These are phyloP conservation scores for Phytophthora pisi DNA, from an alignment of 352 stramenopile genomes.

Conservation along the genomic window DNA sequence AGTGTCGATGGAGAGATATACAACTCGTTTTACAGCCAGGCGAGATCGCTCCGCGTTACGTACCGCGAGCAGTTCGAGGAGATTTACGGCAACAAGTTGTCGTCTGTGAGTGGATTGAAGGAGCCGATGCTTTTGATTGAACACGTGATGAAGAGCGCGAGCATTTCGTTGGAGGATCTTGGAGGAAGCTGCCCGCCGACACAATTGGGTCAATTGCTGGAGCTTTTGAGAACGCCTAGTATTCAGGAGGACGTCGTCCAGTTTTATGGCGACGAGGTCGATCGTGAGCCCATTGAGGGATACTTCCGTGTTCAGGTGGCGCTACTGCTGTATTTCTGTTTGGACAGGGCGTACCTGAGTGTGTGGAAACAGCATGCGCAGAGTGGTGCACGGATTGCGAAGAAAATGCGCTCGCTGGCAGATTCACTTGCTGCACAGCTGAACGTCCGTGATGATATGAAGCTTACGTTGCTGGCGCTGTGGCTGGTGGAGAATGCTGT, in stretches of 20 bases:
- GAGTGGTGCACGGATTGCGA: constrained; percentile 57
- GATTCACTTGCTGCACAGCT: constrained; percentile 77
- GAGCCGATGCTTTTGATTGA: constrained; percentile 75
- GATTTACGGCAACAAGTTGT: constrained; percentile 61
- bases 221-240: constrained; percentile 47
- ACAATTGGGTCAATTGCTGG: constrained; percentile 57
- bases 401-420: constrained; percentile 65
- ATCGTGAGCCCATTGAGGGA: constrained; percentile 68
- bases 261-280: constrained; percentile 70
- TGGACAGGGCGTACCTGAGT: constrained; percentile 76
- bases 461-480: constrained; percentile 74
- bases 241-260: constrained; percentile 67
- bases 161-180: constrained; percentile 40
- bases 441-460: constrained; percentile 83
- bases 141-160: constrained; percentile 77
- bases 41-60: constrained; percentile 52
- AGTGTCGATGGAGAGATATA: constrained; percentile 51
- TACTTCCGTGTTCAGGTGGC: constrained; percentile 80
- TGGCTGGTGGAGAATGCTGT: constrained; percentile 85
- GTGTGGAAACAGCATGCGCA: constrained; percentile 51
- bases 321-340: constrained; percentile 80
- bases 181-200: constrained; percentile 52
- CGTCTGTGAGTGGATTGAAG: constrained; percentile 49
- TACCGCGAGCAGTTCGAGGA: constrained; percentile 75
- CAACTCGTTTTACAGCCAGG: constrained; percentile 73